These are phyloP conservation scores for Rhododendron griersonianum DNA, from an alignment of 148 eudicot species.

Conservation along the genomic window DNA sequence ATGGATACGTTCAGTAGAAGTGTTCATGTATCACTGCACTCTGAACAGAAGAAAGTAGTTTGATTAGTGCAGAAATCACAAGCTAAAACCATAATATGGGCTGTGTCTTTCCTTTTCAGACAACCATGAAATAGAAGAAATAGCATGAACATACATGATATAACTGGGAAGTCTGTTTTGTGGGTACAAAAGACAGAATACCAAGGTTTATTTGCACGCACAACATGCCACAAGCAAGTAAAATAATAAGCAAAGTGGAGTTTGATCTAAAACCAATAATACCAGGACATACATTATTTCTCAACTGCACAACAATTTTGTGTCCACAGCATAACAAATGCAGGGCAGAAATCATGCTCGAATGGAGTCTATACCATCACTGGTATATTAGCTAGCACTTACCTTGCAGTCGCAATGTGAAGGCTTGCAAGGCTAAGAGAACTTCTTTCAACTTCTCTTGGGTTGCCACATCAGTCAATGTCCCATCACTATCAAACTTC, in stretches of 20 bases:
- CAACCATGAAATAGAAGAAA: not conserved
- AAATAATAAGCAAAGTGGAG: not conserved
- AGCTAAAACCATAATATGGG: not conserved
- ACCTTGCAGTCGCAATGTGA: conserved; percentile 52
- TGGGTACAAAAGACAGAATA: not conserved
- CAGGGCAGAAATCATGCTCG: not conserved
- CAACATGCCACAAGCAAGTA: not conserved
- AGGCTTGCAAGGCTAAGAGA: conserved; percentile 54
- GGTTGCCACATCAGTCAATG: conserved; percentile 54
- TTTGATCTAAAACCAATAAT: not conserved
- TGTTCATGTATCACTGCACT: not conserved
- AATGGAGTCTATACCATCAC: not conserved
- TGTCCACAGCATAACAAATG: not conserved
- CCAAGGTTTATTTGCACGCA: not conserved
- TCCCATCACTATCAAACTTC: conserved; percentile 67
- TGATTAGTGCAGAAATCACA: not conserved
- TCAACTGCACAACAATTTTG: not conserved
- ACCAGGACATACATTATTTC: not conserved
- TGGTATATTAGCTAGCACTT: conserved; percentile 1
- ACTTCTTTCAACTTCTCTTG: conserved; percentile 50
- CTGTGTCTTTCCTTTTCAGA: not conserved
- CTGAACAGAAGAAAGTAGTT: not conserved
- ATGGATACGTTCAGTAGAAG: not conserved
- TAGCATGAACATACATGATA: not conserved
- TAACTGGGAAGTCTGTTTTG: not conserved